Conservation (phyloP, 108 stramenopile species). For the Skeletonema menzelii region DNA sequence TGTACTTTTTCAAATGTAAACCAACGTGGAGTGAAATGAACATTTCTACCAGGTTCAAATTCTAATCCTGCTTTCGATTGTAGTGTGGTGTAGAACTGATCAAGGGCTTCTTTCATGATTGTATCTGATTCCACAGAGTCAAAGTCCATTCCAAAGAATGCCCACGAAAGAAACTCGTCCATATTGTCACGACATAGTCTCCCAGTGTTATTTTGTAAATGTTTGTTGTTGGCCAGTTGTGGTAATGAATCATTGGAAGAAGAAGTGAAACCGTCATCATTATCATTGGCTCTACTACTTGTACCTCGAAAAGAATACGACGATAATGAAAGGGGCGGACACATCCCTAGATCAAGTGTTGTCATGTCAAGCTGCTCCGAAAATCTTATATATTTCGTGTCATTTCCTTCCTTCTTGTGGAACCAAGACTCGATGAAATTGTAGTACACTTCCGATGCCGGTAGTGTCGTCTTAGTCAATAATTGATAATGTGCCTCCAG, state of each 20-base stretch:
- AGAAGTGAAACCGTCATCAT: conserved; percentile 7
- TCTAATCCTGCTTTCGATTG: conserved; percentile 21
- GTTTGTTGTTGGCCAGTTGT: neutral
- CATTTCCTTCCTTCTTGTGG: conserved; percentile 2
- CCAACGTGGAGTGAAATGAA: conserved; percentile 37
- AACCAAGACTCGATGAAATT: conserved; percentile 43
- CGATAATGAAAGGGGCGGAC: conserved; percentile 24
- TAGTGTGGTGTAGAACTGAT: conserved; percentile 46
- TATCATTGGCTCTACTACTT: neutral
- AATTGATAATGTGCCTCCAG: neutral
- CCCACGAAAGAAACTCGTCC: conserved; percentile 78
- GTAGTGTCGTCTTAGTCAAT: neutral
- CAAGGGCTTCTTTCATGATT: conserved; percentile 30
- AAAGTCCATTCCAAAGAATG: conserved; percentile 63
- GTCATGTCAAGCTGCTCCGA: conserved; percentile 28
- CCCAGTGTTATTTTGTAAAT: neutral
- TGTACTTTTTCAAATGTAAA: conserved; percentile 68
- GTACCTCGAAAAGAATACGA: conserved; percentile 7
- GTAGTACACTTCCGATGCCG: conserved; percentile 16
- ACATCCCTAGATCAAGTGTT: conserved; percentile 25
- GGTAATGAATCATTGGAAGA: conserved; percentile 18
- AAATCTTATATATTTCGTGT: conserved; percentile 23
- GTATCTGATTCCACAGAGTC: conserved; percentile 31
- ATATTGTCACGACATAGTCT: conserved; percentile 56
- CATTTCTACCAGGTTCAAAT: conserved; percentile 47